Evolutionary conservation across 768 basidiomycete species (phyloP).

Genomic region (Inosperma sp.): DNA sequence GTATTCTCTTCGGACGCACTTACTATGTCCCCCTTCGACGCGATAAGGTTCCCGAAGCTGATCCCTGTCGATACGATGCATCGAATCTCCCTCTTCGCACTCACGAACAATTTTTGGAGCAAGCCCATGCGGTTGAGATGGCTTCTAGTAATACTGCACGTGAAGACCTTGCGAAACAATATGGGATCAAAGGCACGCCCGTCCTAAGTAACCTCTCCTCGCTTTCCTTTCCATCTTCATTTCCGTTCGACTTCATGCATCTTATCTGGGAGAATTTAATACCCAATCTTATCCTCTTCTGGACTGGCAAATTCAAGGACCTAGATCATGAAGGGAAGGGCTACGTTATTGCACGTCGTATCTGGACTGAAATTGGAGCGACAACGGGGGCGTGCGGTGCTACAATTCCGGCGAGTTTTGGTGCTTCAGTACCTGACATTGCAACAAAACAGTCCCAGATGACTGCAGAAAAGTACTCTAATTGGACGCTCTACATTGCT

Average conservation of each 20-base stretch:
- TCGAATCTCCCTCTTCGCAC: slow-evolving; percentile 31
- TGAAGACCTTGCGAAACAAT: slow-evolving; percentile 23
- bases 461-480: slow-evolving; percentile 36
- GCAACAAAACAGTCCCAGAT: slow-evolving; percentile 19
- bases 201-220: slow-evolving; percentile 30
- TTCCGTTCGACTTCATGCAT: slow-evolving; percentile 50
- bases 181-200: slow-evolving; percentile 33
- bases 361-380: slow-evolving; percentile 39
- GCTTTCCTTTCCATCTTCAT: slow-evolving; percentile 34
- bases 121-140: slow-evolving; percentile 22
- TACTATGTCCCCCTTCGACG: slow-evolving; percentile 30
- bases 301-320: slow-evolving; percentile 39
- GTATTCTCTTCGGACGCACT: slow-evolving; percentile 12
- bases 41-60: not conserved
- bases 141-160: slow-evolving; percentile 19
- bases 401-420: slow-evolving; percentile 38
- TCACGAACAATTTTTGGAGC: slow-evolving; percentile 26
- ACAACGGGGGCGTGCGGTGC: slow-evolving; percentile 29
- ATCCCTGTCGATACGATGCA: slow-evolving; percentile 21
- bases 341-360: slow-evolving; percentile 25
- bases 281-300: slow-evolving; percentile 35
- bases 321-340: slow-evolving; percentile 28
- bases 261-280: slow-evolving; percentile 43
- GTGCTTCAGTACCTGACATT: slow-evolving; percentile 31
- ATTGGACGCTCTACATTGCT: slow-evolving; percentile 38